Evolutionary conservation across 768 basidiomycete genomes (phyloP), one percentile per base, ranked within the genome.

Genomic region (Boletus huronensis): DNA sequence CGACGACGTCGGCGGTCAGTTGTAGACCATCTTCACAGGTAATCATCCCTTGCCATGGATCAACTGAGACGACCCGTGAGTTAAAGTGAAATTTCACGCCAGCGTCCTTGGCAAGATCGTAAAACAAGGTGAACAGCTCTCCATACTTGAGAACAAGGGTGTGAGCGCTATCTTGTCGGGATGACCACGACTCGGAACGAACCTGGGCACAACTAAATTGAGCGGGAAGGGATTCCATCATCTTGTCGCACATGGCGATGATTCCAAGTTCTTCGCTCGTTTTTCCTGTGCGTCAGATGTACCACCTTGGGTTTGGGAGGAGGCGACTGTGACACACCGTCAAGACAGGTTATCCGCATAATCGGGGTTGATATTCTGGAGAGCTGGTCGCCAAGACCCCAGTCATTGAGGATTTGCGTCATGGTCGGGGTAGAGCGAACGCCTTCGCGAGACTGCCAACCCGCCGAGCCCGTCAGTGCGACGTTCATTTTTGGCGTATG

Each of bases 361-460:
- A 63, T 58, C n/a, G 44, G 59, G 16, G 63, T 50, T 0, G 68
- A 41, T 6, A 74, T 69, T 26, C 70, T 69, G 6, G 71, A 65
- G 38, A 85, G 62, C 10, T 64, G 60, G 32, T 79, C 75, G 16
- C 68, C 75, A 1, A 82, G 70, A 14, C 79, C 82, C 83, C 84
- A 85, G 42, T 79, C 71, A 29, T 72, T 64, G 40, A 85, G 66
- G 0, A 84, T 67, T 32, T 76, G 75, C 34, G 81, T 81, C 77
- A 84, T 77, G 57, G 83, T 81, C 1, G 84, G 82, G n/a, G 80
- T 78, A 0, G 78, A 72, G 13, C 76, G 74, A 16, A 78, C 62
- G 25, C 75, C 77, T 6, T 70, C 73, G 16, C 64, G 65, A 34
- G 62, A 68, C 73, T 77, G 38, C 3, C 8, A 5, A 23, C 5